Conservation (phyloP, 1,284 basidiomycete species). For the Fomitiporia mediterranea region DNA sequence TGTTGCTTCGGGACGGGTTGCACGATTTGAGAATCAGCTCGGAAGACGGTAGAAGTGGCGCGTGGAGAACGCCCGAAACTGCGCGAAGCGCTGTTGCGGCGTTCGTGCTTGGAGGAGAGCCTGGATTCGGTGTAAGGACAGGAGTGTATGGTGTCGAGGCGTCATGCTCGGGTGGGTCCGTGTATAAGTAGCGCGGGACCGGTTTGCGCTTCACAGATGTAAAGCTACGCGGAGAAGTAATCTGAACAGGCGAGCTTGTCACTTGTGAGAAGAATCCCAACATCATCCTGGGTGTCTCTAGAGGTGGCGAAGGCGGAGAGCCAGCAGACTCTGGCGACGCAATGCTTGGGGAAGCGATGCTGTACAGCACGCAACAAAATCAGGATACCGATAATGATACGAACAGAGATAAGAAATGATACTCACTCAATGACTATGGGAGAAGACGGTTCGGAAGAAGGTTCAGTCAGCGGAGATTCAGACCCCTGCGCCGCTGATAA, state of each 20-base stretch:
- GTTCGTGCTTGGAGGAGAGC: neutral
- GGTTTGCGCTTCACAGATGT: slow-evolving; percentile 20
- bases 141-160: slow-evolving; percentile 14
- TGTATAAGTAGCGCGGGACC: slow-evolving; percentile 17
- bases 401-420: neutral
- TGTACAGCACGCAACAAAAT: neutral
- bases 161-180: slow-evolving; percentile 13
- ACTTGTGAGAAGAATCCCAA: slow-evolving; percentile 7
- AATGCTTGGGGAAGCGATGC: slow-evolving; percentile 14
- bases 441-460: slow-evolving; percentile 5
- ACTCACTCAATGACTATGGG: slow-evolving; percentile 13
- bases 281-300: slow-evolving; percentile 8
- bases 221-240: slow-evolving; percentile 18
- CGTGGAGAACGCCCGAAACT: slow-evolving; percentile 4
- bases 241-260: neutral
- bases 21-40: slow-evolving; percentile 18
- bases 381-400: neutral
- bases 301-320: slow-evolving; percentile 12
- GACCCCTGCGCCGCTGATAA: slow-evolving; percentile 6
- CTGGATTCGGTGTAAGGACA: slow-evolving; percentile 8
- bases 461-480: neutral
- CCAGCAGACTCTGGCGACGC: slow-evolving; percentile 8
- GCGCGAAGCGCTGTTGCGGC: neutral
- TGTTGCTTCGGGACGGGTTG: neutral
- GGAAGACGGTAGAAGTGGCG: slow-evolving; percentile 17